phyloP scores from a whole-genome alignment of 306 rosid genomes.

The Calophaca sinica region DNA sequence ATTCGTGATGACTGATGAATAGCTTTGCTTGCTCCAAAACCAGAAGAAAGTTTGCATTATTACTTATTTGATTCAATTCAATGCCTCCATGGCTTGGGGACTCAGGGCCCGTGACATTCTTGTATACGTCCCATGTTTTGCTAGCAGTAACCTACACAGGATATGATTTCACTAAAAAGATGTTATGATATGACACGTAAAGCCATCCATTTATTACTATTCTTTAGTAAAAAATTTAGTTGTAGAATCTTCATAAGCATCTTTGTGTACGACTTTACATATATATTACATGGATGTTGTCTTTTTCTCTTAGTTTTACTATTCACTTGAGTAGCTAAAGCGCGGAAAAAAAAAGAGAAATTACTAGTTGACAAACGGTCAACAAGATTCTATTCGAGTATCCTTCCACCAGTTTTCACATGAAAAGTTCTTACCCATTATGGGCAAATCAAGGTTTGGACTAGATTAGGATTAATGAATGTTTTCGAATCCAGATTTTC shows the following conservation, averaged over 20 bases:
- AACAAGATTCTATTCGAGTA: not conserved
- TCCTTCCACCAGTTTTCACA: not conserved
- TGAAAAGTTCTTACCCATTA: not conserved
- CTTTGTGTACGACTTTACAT: not conserved
- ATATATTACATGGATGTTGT: no score
- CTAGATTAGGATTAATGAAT: slow-evolving; percentile 5
- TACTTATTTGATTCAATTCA: no score
- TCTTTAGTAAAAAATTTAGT: not conserved
- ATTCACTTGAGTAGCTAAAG: not conserved
- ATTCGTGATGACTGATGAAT: not conserved
- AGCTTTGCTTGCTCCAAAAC: not conserved
- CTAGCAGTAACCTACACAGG: not conserved
- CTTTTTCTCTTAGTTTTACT: no score
- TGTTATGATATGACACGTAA: not conserved
- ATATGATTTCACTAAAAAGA: not conserved
- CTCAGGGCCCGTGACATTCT: slow-evolving; percentile 23
- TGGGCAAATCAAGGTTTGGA: not conserved
- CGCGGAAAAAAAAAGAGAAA: not conserved
- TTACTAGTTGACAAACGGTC: not conserved
- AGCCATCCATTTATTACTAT: not conserved
- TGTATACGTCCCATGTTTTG: slow-evolving; percentile 6
- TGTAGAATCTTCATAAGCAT: not conserved
- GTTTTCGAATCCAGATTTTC: not conserved
- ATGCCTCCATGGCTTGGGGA: not conserved
- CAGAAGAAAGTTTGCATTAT: not conserved